A percentile compares a stretch with the other conserved stretches of the same genome.
Evolutionary conservation across 768 basidiomycete species (phyloP).

Genomic region (Lactifluus hygrophoroides): DNA sequence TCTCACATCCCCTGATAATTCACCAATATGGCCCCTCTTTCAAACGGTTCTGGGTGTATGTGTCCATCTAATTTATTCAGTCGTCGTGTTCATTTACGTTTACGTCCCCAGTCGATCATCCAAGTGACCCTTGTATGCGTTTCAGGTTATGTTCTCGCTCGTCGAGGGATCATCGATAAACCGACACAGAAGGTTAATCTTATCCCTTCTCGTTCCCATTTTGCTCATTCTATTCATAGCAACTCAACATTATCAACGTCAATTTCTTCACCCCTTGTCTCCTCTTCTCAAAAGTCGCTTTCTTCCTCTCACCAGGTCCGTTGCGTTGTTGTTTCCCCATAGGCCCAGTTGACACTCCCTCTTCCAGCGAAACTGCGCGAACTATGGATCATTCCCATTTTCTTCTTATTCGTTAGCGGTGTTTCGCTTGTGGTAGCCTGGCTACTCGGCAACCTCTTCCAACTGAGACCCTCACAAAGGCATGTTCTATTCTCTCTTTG

Average conservation of each 20-base stretch:
- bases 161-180: slow-evolving; percentile 77
- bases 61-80: neutral
- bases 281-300: slow-evolving; percentile 92
- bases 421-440: slow-evolving; percentile 66
- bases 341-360: neutral
- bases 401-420: slow-evolving; percentile 69
- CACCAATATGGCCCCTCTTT: slow-evolving; percentile 39
- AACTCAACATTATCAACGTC: slow-evolving; percentile 76
- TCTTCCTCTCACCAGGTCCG: slow-evolving; percentile 65
- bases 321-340: neutral
- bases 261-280: slow-evolving; percentile 85
- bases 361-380: slow-evolving; percentile 61
- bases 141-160: slow-evolving; percentile 75
- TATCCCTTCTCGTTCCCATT: neutral
- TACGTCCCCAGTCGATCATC: slow-evolving; percentile 62
- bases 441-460: slow-evolving; percentile 49
- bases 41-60: slow-evolving; percentile 51
- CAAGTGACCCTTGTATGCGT: slow-evolving; percentile 84
- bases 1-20: neutral
- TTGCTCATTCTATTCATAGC: slow-evolving; percentile 31
- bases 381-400: slow-evolving; percentile 78
- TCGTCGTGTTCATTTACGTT: neutral
- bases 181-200: slow-evolving; percentile 68
- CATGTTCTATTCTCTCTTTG: slow-evolving; percentile 26
- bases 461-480: slow-evolving; percentile 72